Evolutionary conservation across 257 asterid genomes (phyloP), one percentile per base, ranked within the genome.

Genomic region (Buddleja alternifolia): DNA sequence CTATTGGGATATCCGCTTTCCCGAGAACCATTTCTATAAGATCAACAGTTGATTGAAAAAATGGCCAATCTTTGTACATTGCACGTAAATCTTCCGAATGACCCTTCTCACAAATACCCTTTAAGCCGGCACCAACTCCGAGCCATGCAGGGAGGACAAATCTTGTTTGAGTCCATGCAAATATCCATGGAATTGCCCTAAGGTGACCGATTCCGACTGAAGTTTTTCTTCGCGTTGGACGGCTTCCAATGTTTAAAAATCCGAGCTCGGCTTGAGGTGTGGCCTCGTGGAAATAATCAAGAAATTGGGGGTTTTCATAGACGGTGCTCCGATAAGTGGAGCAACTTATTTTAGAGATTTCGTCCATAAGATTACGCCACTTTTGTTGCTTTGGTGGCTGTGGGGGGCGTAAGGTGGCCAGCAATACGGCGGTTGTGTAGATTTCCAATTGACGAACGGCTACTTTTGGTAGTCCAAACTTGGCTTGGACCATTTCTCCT

Each of bases 401-500:
- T 8, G 98, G 97, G 7, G 98, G 98, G 29, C 86, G 82, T 55
- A 93, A 70, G 61, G 97, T 93, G 29, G 98, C 93, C 0, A 93
- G 98, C 46, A 93, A 88, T 20, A 93, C 99, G 8, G 97, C 97
- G 8, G 97, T 88, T 4, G 99, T 90, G 84, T 90, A 93, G 73
- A 93, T 90, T 75, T 90, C 97, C 59, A 93, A 76, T 86, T 93
- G 99, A 15, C 97, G 88, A 56, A 90, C 85, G 10, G 99, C 96
- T 71, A 87, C 87, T 61, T 90, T 92, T 48, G 99, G 97, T 55
- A 88, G 81, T 32, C 99, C 99, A 34, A 93, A 93, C 62, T 93
- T 93, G 11, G 99, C 99, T 71, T 93, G 99, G 76, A 93, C 99
- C 99, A 93, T 93, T 84, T 93, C 99, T 67, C 99, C 99, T 82